These are phyloP conservation scores for Cutaneotrichosporon cyanovorans DNA, from an alignment of 1,284 basidiomycete genomes.

Conservation along the genomic window DNA sequence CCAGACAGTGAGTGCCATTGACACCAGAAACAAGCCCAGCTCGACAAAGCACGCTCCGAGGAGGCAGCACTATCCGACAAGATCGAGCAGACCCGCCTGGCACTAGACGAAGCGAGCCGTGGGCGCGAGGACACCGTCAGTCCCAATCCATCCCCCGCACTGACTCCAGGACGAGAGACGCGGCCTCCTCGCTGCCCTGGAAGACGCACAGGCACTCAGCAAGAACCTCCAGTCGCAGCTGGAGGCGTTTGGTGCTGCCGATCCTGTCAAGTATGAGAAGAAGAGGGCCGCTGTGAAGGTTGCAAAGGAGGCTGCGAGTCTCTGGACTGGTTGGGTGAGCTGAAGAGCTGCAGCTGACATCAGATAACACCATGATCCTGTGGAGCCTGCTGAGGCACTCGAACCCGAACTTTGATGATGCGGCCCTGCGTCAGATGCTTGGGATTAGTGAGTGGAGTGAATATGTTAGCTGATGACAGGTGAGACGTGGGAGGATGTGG, in stretches of 20 bases:
- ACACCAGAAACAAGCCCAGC: slow-evolving; percentile 46
- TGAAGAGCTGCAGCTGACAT: background rate
- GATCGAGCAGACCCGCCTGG: slow-evolving; percentile 34
- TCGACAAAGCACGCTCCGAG: slow-evolving; percentile 55
- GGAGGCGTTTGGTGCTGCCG: slow-evolving; percentile 63
- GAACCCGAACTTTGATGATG: slow-evolving; percentile 12
- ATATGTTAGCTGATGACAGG: slow-evolving; percentile 5
- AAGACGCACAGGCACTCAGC: slow-evolving; percentile 8
- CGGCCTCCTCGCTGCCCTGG: slow-evolving; percentile 49
- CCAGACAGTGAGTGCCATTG: too few relatives aligned
- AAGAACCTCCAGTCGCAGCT: slow-evolving; percentile 52
- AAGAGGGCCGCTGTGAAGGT: slow-evolving; percentile 61
- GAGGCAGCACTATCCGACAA: slow-evolving; percentile 48
- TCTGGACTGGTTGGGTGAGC: slow-evolving; percentile 65
- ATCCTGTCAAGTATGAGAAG: slow-evolving; percentile 69
- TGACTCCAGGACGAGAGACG: slow-evolving; percentile 54
- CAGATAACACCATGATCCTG: slow-evolving; percentile 38
- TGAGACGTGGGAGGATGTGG: slow-evolving; percentile 22
- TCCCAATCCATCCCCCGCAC: slow-evolving; percentile 1
- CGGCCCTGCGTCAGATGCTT: slow-evolving; percentile 21
- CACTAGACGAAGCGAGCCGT: slow-evolving; percentile 51
- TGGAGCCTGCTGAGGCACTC: slow-evolving; percentile 10
- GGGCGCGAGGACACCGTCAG: slow-evolving; percentile 61
- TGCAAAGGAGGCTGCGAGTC: slow-evolving; percentile 67
- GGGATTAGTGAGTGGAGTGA: slow-evolving; percentile 28